Evolutionary conservation across 306 rosid genomes (phyloP).

Genomic region (Calophaca sinica): DNA sequence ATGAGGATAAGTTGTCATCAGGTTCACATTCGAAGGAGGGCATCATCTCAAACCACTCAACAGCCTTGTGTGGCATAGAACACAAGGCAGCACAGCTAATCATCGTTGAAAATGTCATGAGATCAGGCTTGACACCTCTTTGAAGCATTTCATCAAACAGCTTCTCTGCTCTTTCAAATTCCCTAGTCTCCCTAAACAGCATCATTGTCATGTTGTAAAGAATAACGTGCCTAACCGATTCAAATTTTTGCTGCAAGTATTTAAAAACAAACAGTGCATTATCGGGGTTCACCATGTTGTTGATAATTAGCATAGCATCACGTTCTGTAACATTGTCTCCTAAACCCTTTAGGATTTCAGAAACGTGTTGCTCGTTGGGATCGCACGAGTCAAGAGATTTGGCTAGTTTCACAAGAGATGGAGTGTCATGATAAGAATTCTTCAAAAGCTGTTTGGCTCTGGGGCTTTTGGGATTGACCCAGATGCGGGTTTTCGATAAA

Average conservation of each 20-base stretch:
- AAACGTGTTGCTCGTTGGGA: conserved; percentile 56
- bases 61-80: conserved; percentile 64
- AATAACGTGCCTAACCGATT: conserved; percentile 57
- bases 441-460: conserved; percentile 62
- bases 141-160: conserved; percentile 79
- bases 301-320: conserved; percentile 70
- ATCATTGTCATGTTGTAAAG: conserved; percentile 77
- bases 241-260: conserved; percentile 57
- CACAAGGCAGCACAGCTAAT: conserved; percentile 76
- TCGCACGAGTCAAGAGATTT: conserved; percentile 58
- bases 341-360: conserved; percentile 52
- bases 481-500: conserved; percentile 56
- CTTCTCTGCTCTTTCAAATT: conserved; percentile 73
- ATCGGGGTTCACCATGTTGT: conserved; percentile 58
- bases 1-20: conserved; percentile 67
- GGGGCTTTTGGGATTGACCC: conserved; percentile 93
- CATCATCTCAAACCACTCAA: conserved; percentile 87
- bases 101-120: conserved; percentile 73
- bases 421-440: conserved; percentile 53
- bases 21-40: conserved; percentile 68
- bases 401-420: conserved; percentile 52
- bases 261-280: conserved; percentile 60
- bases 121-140: conserved; percentile 71
- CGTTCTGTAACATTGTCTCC: conserved; percentile 60
- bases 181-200: conserved; percentile 62